A percentile compares a stretch with the other conserved stretches of the same genome.
Evolutionary conservation across 352 stramenopile genomes (phyloP).

Genomic region (Globisporangium acanthophoron): DNA sequence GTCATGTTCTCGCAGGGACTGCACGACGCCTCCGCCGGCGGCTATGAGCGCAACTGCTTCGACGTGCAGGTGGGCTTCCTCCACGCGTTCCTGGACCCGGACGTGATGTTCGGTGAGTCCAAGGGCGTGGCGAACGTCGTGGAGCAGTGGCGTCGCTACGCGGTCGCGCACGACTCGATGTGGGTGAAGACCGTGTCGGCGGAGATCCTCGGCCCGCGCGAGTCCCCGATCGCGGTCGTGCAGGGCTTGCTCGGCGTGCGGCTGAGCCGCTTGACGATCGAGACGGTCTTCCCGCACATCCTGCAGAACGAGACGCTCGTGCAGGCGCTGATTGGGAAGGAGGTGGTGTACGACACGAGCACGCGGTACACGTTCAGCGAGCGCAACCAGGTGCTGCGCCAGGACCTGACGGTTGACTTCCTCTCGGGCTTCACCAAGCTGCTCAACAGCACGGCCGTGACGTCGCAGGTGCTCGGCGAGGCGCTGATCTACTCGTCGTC

Average conservation of each 20-base stretch:
- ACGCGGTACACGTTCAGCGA: constrained; percentile 56
- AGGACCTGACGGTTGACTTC: constrained; percentile 57
- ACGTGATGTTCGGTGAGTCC: constrained; percentile 32
- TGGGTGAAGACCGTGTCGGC: constrained; percentile 23
- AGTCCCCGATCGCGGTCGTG: constrained; percentile 47
- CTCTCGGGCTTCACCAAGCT: constrained; percentile 34
- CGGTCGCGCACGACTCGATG: constrained; percentile 42
- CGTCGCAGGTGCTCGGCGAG: constrained; percentile 25
- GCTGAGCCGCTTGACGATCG: constrained; percentile 48
- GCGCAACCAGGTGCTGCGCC: constrained; percentile 38
- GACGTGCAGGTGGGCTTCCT: constrained; percentile 53
- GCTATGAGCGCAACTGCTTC: constrained; percentile 32
- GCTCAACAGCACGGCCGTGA: constrained; percentile 20
- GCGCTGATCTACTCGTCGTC: constrained; percentile 30
- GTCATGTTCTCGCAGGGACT: constrained; percentile 50
- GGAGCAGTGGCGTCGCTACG: constrained; percentile 62
- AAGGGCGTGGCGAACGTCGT: constrained; percentile 35
- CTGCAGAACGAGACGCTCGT: constrained; percentile 47
- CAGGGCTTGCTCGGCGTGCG: constrained; percentile 32
- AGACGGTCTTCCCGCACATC: constrained; percentile 63
- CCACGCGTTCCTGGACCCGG: constrained; percentile 35
- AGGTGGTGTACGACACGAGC: constrained; percentile 48
- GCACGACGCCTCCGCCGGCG: constrained; percentile 35
- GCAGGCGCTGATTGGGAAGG: constrained; percentile 42
- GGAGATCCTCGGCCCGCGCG: constrained; percentile 39